These are phyloP conservation scores for Carpinus fangiana DNA, from an alignment of 306 rosid genomes.

Conservation along the genomic window DNA sequence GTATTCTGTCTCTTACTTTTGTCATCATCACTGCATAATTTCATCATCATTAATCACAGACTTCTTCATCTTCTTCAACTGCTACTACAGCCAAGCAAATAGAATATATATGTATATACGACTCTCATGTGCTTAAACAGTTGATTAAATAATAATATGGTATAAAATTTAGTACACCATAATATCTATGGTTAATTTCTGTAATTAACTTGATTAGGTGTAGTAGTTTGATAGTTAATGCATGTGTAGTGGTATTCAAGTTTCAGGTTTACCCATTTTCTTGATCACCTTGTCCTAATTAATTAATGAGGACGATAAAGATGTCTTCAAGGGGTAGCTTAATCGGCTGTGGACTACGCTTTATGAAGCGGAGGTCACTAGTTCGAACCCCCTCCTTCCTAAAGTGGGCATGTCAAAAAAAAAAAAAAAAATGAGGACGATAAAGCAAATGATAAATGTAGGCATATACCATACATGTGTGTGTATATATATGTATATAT, in stretches of 20 bases:
- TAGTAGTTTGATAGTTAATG: background rate
- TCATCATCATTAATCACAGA: background rate
- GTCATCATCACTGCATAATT: background rate
- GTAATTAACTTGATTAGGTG: background rate
- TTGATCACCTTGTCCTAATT: background rate
- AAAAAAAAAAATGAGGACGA: no score
- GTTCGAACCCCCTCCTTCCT: no score
- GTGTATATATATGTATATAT: no score
- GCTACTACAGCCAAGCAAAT: no score
- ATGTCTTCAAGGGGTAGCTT: no score
- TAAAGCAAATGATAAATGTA: background rate
- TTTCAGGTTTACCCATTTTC: background rate
- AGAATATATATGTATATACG: no score
- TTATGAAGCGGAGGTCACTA: no score
- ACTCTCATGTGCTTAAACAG: background rate
- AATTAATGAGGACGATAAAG: background rate
- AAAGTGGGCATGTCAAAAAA: no score
- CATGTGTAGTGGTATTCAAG: background rate
- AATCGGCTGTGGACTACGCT: no score
- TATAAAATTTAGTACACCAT: background rate
- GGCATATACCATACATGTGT: background rate
- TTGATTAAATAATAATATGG: background rate
- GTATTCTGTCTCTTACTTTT: background rate
- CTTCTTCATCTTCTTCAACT: background rate
- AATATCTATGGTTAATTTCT: background rate